phyloP scores from a whole-genome alignment of 345 rosid genomes.

The Carallia pectinifolia region DNA sequence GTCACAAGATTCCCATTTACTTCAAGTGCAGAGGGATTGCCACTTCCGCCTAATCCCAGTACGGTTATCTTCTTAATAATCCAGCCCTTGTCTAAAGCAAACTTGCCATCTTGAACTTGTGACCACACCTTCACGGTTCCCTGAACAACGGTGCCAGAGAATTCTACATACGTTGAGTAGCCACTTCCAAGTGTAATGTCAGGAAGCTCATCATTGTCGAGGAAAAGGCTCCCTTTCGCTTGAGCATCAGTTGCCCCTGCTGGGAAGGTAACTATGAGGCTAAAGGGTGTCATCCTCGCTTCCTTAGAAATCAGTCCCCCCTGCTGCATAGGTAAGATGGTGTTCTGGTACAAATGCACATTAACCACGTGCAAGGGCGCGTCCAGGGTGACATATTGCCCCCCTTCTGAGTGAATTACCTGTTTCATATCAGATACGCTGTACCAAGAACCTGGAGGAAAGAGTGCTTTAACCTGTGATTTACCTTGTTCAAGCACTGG shows the following conservation, averaged over 20 bases:
- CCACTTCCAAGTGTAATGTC: slow-evolving; percentile 86
- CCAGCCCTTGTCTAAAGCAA: slow-evolving; percentile 76
- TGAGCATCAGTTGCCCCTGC: slow-evolving; percentile 57
- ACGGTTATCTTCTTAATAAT: slow-evolving; percentile 59
- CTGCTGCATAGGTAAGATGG: slow-evolving; percentile 86
- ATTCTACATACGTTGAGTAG: slow-evolving; percentile 54
- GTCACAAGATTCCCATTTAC: slow-evolving; percentile 40
- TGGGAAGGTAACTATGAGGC: slow-evolving; percentile 69
- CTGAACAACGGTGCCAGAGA: slow-evolving; percentile 55
- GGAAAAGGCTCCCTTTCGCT: slow-evolving; percentile 70
- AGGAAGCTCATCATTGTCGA: slow-evolving; percentile 86
- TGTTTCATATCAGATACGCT: slow-evolving; percentile 68
- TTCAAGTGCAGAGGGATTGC: slow-evolving; percentile 39
- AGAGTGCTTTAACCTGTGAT: slow-evolving; percentile 66
- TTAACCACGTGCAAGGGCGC: slow-evolving; percentile 81
- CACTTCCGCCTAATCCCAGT: slow-evolving; percentile 61
- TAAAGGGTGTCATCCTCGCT: slow-evolving; percentile 84
- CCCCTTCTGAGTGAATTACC: slow-evolving; percentile 47
- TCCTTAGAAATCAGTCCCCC: slow-evolving; percentile 82
- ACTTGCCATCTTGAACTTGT: slow-evolving; percentile 64
- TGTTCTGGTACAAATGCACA: slow-evolving; percentile 76
- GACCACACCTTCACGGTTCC: slow-evolving; percentile 85
- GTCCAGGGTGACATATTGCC: slow-evolving; percentile 54
- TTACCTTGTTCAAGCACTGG: slow-evolving; percentile 85
- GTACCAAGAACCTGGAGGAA: slow-evolving; percentile 96